Conservation (phyloP, 257 asterid species). For the Capsicum baccatum region DNA sequence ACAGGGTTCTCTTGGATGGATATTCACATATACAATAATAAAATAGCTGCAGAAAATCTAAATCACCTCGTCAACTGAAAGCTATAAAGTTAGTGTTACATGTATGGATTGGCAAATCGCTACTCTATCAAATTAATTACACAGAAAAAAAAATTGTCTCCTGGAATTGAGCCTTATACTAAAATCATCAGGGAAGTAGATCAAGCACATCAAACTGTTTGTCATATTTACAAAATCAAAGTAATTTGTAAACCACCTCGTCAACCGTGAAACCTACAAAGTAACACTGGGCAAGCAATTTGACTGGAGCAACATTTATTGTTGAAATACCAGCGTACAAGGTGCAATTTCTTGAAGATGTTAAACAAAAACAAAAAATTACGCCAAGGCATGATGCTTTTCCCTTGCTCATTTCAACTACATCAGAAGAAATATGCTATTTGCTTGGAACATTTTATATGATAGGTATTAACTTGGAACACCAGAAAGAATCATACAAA, state of each 20-base stretch:
- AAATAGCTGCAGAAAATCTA: conserved; percentile 14
- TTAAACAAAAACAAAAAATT: background rate
- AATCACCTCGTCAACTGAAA: background rate
- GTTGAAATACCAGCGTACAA: background rate
- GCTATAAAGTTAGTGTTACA: conserved; percentile 16
- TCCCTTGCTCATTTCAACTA: background rate
- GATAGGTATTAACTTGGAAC: background rate
- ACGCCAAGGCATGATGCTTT: background rate
- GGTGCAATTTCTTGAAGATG: conserved; percentile 12
- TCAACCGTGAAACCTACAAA: background rate
- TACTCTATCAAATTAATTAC: background rate
- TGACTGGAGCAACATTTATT: background rate
- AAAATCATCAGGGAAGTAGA: background rate
- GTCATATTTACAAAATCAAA: background rate
- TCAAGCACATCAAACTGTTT: background rate
- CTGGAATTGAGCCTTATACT: background rate
- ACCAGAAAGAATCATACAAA: conserved; percentile 19
- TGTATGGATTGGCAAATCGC: background rate
- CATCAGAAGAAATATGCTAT: background rate
- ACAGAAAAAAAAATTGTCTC: background rate
- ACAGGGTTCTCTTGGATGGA: background rate
- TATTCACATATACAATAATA: conserved; percentile 1
- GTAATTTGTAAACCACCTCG: background rate
- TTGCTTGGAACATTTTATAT: background rate
- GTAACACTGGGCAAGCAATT: background rate